These are phyloP conservation scores for Pisolithus tinctorius DNA, from an alignment of 768 basidiomycete genomes.

Conservation along the genomic window DNA sequence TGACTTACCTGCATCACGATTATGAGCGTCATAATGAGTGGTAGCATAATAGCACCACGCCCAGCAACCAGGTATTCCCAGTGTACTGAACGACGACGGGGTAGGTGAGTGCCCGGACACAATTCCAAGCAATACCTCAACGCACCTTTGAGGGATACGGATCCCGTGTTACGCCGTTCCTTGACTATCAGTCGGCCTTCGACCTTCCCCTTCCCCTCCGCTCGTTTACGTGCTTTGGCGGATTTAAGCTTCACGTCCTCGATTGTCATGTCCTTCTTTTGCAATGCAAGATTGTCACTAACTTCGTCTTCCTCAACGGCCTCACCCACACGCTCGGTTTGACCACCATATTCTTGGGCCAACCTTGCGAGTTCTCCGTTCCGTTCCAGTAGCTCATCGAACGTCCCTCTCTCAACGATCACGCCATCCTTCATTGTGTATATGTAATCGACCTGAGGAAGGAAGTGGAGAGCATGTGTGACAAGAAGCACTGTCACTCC, in stretches of 20 bases:
- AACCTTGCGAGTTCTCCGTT: slow-evolving; percentile 53
- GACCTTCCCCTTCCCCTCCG: slow-evolving; percentile 52
- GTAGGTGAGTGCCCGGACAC: neutral
- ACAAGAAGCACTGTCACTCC: slow-evolving; percentile 50
- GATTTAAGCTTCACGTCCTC: slow-evolving; percentile 35
- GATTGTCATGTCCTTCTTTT: slow-evolving; percentile 12
- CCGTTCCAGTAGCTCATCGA: slow-evolving; percentile 39
- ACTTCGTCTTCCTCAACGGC: slow-evolving; percentile 18
- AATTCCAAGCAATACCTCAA: slow-evolving; percentile 3
- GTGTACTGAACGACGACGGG: slow-evolving; percentile 38
- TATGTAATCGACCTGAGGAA: slow-evolving; percentile 44
- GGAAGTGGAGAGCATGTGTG: slow-evolving; percentile 50
- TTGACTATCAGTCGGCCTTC: slow-evolving; percentile 64
- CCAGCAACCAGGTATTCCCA: slow-evolving; percentile 52
- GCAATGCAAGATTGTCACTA: slow-evolving; percentile 13
- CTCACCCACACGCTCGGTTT: slow-evolving; percentile 26
- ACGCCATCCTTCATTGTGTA: slow-evolving; percentile 38
- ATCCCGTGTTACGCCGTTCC: slow-evolving; percentile 61
- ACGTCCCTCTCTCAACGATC: slow-evolving; percentile 47
- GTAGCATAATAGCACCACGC: slow-evolving; percentile 41
- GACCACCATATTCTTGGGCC: slow-evolving; percentile 55
- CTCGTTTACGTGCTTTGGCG: slow-evolving; percentile 25
- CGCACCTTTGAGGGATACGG: slow-evolving; percentile 43
- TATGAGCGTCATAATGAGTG: slow-evolving; percentile 43
- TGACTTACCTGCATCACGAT: slow-evolving; percentile 56